These are phyloP conservation scores for Ophiostoma perfectum DNA, from an alignment of 2,329 filamentous ascomycete genomes.

Conservation along the genomic window DNA sequence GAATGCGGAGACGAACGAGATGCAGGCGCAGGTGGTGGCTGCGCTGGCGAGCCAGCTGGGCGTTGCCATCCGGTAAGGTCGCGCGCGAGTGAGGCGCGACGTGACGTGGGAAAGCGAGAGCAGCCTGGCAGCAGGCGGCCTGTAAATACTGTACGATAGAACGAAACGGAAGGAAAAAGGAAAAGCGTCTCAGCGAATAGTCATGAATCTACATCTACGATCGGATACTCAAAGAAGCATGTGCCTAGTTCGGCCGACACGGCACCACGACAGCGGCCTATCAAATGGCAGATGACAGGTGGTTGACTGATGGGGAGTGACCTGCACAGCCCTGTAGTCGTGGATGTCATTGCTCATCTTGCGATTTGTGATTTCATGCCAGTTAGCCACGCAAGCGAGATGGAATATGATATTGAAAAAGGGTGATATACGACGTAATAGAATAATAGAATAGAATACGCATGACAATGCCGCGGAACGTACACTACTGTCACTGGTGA, in stretches of 20 bases:
- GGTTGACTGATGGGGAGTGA: neutral
- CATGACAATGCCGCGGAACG: too few relatives aligned
- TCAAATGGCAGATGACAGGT: neutral
- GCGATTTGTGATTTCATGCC: neutral
- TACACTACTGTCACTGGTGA: too few relatives aligned
- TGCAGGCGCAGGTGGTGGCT: conserved; percentile 64
- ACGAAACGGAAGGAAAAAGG: too few relatives aligned
- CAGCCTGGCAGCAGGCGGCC: too few relatives aligned
- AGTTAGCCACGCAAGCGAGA: neutral
- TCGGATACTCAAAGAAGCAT: too few relatives aligned
- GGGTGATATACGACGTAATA: too few relatives aligned
- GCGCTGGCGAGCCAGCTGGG: conserved; percentile 65
- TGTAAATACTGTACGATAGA: neutral
- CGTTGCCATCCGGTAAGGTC: conserved; percentile 61
- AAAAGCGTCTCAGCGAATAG: too few relatives aligned
- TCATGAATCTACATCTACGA: too few relatives aligned
- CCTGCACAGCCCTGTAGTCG: neutral
- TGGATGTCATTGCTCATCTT: neutral
- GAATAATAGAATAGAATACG: too few relatives aligned
- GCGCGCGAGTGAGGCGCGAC: too few relatives aligned
- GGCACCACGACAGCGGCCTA: neutral
- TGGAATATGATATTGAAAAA: too few relatives aligned
- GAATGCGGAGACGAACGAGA: conserved; percentile 68
- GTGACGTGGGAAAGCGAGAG: too few relatives aligned
- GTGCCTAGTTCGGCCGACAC: neutral